Conservation (phyloP, 148 eudicot genomes). For the Camellia granthamiana region DNA sequence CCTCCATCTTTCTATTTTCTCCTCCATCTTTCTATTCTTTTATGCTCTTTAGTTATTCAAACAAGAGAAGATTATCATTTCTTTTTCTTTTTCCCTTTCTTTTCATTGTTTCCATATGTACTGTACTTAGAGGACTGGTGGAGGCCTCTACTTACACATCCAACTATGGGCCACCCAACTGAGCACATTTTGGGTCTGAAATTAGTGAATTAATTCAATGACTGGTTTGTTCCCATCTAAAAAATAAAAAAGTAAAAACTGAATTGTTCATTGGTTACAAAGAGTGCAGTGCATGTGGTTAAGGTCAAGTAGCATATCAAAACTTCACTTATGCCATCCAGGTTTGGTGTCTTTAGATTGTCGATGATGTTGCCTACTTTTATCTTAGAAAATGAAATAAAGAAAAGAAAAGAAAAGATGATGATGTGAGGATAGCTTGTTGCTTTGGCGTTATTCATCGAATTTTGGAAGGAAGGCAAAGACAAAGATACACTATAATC, state of each 20-base stretch:
- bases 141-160: background rate
- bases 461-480: background rate
- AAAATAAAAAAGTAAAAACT: too few species aligned
- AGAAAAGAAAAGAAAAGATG: background rate
- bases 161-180: background rate
- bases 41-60: too few species aligned
- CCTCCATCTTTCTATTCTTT: too few species aligned
- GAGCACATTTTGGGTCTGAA: background rate
- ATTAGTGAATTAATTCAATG: background rate
- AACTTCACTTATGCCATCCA: background rate
- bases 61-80: too few species aligned
- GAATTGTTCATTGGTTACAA: background rate
- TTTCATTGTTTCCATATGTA: too few species aligned
- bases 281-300: background rate
- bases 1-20: too few species aligned
- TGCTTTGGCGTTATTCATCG: background rate
- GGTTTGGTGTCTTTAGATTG: background rate
- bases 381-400: background rate
- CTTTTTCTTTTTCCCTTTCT: too few species aligned
- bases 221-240: too few species aligned
- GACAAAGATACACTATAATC: background rate
- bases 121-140: too few species aligned
- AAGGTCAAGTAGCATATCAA: conserved; percentile 23
- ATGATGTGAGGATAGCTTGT: background rate
- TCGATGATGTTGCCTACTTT: background rate